Conservation (phyloP, 495 filamentous ascomycete species). For the Tirmania nivea region DNA sequence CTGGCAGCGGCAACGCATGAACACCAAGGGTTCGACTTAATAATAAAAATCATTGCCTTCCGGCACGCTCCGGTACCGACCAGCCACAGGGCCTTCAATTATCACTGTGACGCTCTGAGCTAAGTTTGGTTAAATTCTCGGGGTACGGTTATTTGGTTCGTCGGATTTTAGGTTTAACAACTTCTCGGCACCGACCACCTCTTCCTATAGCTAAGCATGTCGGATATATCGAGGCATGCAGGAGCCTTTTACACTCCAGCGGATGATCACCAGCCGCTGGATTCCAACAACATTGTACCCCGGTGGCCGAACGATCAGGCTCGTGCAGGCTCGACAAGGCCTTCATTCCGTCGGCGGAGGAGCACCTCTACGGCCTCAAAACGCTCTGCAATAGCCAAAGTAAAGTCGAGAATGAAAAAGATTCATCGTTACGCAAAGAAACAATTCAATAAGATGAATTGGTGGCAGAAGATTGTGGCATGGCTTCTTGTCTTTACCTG, state of each 20-base stretch:
- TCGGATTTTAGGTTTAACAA: no score
- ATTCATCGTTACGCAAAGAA: conserved; percentile 16
- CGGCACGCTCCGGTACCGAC: no score
- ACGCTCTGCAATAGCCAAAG: not conserved
- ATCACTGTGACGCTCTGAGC: no score
- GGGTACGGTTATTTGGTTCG: no score
- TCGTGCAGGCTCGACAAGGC: conserved; percentile 2
- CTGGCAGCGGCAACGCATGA: no score
- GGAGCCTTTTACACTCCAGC: conserved; percentile 15
- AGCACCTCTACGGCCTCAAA: not conserved
- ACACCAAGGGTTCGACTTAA: no score
- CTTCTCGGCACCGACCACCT: no score
- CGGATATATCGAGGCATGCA: conserved; percentile 17
- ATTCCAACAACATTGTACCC: conserved; percentile 7
- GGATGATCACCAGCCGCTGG: conserved; percentile 7
- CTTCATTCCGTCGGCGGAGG: conserved; percentile 1
- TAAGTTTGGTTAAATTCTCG: no score
- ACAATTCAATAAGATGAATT: conserved; percentile 7
- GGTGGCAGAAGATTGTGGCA: conserved; percentile 13
- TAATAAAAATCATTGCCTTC: no score
- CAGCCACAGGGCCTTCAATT: no score
- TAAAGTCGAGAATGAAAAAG: conserved; percentile 5
- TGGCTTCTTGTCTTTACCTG: conserved; percentile 5
- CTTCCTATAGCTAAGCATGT: conserved; percentile 3
- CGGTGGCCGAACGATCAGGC: not conserved